Percentiles rank a stretch among this genome's conserved stretches.
These are phyloP conservation scores for Westerdykella sp. DNA, from an alignment of 2,329 filamentous ascomycete species.

Conservation along the genomic window DNA sequence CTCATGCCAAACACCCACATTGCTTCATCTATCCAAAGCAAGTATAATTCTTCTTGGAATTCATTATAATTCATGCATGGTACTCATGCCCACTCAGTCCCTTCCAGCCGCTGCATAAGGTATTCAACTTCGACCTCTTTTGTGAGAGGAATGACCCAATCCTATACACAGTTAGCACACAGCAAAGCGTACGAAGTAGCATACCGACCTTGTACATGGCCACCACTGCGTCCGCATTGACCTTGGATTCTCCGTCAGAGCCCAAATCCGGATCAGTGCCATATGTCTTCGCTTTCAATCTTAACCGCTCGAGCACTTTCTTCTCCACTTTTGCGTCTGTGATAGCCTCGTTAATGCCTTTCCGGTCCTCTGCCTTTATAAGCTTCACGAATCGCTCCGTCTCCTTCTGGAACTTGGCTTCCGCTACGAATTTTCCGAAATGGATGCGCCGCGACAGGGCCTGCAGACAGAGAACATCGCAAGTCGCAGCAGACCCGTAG, in stretches of 20 bases:
- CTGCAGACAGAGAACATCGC: slow-evolving; percentile 85
- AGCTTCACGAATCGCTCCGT: slow-evolving; percentile 71
- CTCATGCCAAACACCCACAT: too few species aligned
- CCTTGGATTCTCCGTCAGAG: slow-evolving; percentile 62
- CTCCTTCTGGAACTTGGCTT: slow-evolving; percentile 86
- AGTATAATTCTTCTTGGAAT: not conserved
- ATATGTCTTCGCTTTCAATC: slow-evolving; percentile 87
- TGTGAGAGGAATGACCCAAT: slow-evolving; percentile 94
- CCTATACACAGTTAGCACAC: slow-evolving; percentile 27
- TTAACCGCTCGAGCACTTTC: slow-evolving; percentile 80
- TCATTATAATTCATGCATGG: too few species aligned
- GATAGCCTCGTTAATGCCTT: slow-evolving; percentile 82
- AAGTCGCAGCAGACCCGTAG: slow-evolving; percentile 87
- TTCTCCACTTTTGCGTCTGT: slow-evolving; percentile 84
- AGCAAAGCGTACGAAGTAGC: not conserved
- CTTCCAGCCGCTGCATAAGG: slow-evolving; percentile 80
- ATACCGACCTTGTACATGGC: slow-evolving; percentile 35
- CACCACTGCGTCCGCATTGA: slow-evolving; percentile 70
- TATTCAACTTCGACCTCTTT: slow-evolving; percentile 98
- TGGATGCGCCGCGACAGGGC: slow-evolving; percentile 86
- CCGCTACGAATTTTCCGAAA: slow-evolving; percentile 97
- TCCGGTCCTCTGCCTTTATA: slow-evolving; percentile 73
- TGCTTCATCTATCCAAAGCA: not conserved
- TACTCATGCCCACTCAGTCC: slow-evolving; percentile 43
- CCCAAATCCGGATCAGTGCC: slow-evolving; percentile 74